These are phyloP conservation scores for Pseudocercospora cruenta DNA, from an alignment of 2,329 filamentous ascomycete species.

Conservation along the genomic window DNA sequence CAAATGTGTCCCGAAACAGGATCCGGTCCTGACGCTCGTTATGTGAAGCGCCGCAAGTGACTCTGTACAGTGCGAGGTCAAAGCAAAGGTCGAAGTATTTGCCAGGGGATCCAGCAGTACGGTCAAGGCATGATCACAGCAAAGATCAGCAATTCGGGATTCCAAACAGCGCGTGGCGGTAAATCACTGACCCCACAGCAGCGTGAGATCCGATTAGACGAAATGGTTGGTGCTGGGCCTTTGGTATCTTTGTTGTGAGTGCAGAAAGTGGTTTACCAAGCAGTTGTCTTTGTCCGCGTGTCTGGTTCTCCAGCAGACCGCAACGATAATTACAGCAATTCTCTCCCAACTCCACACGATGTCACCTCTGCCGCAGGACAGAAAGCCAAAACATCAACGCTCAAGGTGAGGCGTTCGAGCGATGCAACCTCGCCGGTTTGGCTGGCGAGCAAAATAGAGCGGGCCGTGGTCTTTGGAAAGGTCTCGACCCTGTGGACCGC, in stretches of 20 bases:
- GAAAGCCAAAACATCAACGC: not conserved
- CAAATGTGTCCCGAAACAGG: not conserved
- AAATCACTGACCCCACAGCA: not conserved
- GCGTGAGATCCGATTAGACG: not conserved
- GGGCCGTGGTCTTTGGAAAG: not conserved
- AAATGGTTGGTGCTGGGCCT: not conserved
- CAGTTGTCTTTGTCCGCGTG: not conserved
- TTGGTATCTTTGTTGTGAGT: not conserved
- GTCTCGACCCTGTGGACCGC: not conserved
- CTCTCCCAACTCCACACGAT: not conserved
- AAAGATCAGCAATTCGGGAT: constrained; percentile 9
- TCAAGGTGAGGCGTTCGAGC: constrained; percentile 1
- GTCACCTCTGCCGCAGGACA: not conserved
- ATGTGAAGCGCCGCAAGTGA: not conserved
- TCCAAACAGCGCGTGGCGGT: constrained; percentile 2
- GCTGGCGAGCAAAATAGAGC: not conserved
- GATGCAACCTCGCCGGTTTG: constrained; percentile 1
- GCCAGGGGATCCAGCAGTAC: constrained; percentile 3
- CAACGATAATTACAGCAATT: not conserved
- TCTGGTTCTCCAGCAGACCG: not conserved
- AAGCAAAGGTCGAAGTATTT: constrained; percentile 1
- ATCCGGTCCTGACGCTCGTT: not conserved
- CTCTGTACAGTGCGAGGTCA: not conserved
- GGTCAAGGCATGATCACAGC: constrained; percentile 11
- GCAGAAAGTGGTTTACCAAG: not conserved